Percentiles rank a stretch among this genome's conserved stretches.
phyloP scores from a whole-genome alignment of 495 filamentous ascomycete species.

The Aspergillus campestris region DNA sequence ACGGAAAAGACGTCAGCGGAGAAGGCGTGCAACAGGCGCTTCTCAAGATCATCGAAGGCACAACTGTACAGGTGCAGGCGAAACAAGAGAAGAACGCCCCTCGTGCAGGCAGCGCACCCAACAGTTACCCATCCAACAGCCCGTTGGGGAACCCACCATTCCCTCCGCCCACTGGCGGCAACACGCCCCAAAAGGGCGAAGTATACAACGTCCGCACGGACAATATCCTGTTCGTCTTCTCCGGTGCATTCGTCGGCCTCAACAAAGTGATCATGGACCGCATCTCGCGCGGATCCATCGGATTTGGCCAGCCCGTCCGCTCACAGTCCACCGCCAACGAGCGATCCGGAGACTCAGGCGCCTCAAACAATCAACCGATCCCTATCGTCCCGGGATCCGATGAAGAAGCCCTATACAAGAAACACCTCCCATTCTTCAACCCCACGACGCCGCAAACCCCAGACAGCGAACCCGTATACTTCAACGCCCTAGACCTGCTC shows the following conservation, averaged over 20 bases:
- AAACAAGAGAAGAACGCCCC: constrained; percentile 62
- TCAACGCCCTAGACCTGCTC: constrained; percentile 75
- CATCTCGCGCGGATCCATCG: constrained; percentile 79
- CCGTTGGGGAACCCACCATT: constrained; percentile 38
- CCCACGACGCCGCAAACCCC: constrained; percentile 25
- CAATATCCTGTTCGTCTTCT: constrained; percentile 94
- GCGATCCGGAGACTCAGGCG: constrained; percentile 13
- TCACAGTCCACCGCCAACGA: constrained; percentile 23
- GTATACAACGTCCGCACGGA: constrained; percentile 86
- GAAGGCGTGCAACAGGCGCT: constrained; percentile 96
- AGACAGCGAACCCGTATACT: constrained; percentile 39
- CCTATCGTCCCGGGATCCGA: constrained; percentile 43
- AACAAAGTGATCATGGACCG: constrained; percentile 82
- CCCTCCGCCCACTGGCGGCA: constrained; percentile 26
- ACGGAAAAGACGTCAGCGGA: constrained; percentile 79
- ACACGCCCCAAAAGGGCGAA: constrained; percentile 59
- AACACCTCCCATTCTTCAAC: constrained; percentile 59
- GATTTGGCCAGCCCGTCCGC: constrained; percentile 80
- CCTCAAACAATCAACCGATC: constrained; percentile 34
- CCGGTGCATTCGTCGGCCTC: constrained; percentile 88
- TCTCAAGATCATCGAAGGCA: constrained; percentile 92
- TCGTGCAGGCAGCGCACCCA: constrained; percentile 37
- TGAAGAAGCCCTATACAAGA: constrained; percentile 54
- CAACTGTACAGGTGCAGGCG: constrained; percentile 73
- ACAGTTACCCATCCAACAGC: constrained; percentile 41